Base-by-base conservation (phyloP, 345 rosid genomes). In the Linum usitatissimum region DNA sequence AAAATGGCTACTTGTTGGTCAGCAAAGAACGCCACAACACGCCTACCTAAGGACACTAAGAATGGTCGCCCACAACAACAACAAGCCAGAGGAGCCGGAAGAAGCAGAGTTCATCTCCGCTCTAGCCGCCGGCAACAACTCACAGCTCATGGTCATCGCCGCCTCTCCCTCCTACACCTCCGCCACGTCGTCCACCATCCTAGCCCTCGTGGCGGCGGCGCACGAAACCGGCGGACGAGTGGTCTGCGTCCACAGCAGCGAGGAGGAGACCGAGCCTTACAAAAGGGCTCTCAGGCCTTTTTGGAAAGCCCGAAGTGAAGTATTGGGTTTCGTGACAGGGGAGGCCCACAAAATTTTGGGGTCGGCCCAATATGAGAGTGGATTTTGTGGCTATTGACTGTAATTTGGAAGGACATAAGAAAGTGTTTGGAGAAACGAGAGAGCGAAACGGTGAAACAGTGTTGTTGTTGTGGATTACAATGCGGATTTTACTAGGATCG, bases 21-120 rank as follows among this genome's bases (percentile, higher is more conserved):
- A 3, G 59, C 59, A 3, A 19, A 55, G 59, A 55, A 55, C 30
- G 59, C 59, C 59, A 55, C 59, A 9, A 55, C n/a, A 55, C 30
- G 59, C 59, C 30, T 55, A 14, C 59, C 59, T 55, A 3, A 55
- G 18, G 19, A 55, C 59, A 4, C 30, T 55, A 9, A 55, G 14
- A 55, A 55, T 55, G 59, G 59, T 55, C 2, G 18, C 30, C 15
- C n/a, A 3, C 13, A 8, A 2, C 57, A 54, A 54, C 48, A 12
- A 40, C 13, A 10, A 10, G 10, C 67, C 9, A 72, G 38, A 71
- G 59, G 81, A 78, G 69, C 85, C 86, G 2, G 82, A 79, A 54
- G 76, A 62, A 14, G 78, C 77, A 0, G 90, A 84, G 76, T 84
- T 84, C 75, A 78, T 81, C 66, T 76, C 90, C 0, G 90, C 90